Evolutionary conservation across 306 rosid genomes (phyloP).

Genomic region (Luffa acutangula): DNA sequence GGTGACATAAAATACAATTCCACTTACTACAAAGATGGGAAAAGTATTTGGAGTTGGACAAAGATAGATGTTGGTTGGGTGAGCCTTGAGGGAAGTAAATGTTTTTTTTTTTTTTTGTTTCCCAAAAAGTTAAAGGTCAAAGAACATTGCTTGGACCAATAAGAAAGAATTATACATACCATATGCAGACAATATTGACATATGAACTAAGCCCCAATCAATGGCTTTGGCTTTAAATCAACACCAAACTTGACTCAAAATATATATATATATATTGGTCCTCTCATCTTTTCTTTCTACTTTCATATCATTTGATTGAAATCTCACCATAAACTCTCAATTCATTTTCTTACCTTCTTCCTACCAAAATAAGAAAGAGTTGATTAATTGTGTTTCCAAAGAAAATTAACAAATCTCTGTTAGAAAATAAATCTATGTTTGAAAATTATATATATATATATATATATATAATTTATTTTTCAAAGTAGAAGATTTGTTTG

Average conservation of each 20-base stretch:
- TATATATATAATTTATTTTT: too few relatives aligned
- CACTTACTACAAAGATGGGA: neutral
- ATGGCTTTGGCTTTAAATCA: neutral
- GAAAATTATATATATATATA: too few relatives aligned
- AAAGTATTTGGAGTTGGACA: neutral
- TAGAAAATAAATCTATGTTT: neutral
- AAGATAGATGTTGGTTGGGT: neutral
- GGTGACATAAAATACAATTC: neutral
- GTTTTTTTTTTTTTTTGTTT: neutral
- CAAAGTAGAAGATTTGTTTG: too few relatives aligned
- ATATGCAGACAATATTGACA: constrained; percentile 6
- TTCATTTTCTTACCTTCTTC: neutral
- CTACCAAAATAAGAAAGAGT: neutral
- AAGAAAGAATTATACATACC: neutral
- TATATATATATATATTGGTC: too few relatives aligned
- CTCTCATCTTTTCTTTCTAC: neutral
- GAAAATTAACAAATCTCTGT: neutral
- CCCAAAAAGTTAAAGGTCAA: neutral
- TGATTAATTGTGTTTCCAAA: neutral
- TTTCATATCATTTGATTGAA: neutral
- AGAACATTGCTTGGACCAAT: neutral
- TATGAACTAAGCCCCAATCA: neutral
- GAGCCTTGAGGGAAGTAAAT: neutral
- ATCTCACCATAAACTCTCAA: neutral
- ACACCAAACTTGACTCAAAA: neutral